Evolutionary conservation across 1,284 basidiomycete genomes (phyloP), one percentile per base, ranked within the genome.

Genomic region (Irpex rosettiformis): DNA sequence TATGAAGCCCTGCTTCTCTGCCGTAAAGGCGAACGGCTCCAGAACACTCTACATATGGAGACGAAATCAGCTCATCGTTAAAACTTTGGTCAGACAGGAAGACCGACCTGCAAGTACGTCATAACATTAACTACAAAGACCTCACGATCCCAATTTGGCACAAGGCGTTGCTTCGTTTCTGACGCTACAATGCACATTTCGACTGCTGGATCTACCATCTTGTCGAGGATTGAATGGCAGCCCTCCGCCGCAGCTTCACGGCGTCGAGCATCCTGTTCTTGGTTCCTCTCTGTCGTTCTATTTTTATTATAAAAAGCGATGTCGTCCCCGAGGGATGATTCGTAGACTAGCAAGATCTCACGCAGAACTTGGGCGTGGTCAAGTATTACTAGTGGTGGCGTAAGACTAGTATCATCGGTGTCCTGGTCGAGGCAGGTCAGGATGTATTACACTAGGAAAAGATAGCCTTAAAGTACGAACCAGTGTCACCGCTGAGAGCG

Each of bases 301-400:
- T 21, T 43, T 7, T 11, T 25, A 27, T 28, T 24, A 24, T n/a
- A 18, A 7, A 27, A 30, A 4, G 22, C n/a, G 10, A 37, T 18
- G 45, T 22, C 29, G 49, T 42, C 45, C 16, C 24, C 75, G 29
- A 95, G 78, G 0, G 92, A 93, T 0, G 90, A 89, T 52, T 92
- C 86, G 70, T 96, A 95, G 6, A 97, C 93, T 21, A 80, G 73
- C 82, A 96, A 90, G 64, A 97, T 87, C 69, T 97, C 94, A 24
- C 91, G 86, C 4, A 97, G 78, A 59, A 93, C 86, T 64, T 93
- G 89, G 0, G 84, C 80, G 49, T 94, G 86, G 65, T 96, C 93
- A 47, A 94, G 82, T 25, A 97, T 84, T 0, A 82, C 76, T 5
- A 89, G 75, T 0, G 94, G 93, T 1, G 94, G 89, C 0, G 88